phyloP scores from a whole-genome alignment of 2,329 filamentous ascomycete genomes.

The Geoglossum cookeanum region DNA sequence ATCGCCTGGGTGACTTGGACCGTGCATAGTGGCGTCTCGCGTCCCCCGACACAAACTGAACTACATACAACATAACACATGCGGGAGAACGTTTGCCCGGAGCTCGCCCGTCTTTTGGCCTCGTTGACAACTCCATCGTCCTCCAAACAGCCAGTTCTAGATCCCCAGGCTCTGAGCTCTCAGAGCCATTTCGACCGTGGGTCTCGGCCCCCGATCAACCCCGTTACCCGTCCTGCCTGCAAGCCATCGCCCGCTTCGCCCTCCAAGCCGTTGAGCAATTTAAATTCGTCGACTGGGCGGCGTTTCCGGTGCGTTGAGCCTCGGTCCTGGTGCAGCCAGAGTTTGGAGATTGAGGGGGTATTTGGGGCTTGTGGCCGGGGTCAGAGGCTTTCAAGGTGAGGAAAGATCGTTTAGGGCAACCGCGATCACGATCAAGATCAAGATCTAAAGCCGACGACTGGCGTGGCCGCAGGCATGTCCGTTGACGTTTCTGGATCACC shows the following conservation, averaged over 20 bases:
- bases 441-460: background rate
- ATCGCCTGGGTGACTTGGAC: too few species aligned
- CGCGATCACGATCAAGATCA: background rate
- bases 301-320: background rate
- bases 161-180: background rate
- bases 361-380: background rate
- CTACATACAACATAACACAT: background rate
- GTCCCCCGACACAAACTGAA: background rate
- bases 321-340: background rate
- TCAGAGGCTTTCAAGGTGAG: background rate
- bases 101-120: too few species aligned
- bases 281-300: background rate
- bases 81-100: too few species aligned
- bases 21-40: background rate
- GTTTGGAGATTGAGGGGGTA: background rate
- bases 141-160: background rate
- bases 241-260: background rate
- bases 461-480: background rate
- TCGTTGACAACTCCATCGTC: background rate
- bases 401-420: background rate
- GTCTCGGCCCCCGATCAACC: background rate
- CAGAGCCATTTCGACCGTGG: background rate
- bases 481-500: background rate
- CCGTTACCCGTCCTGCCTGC: background rate
- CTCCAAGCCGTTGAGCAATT: background rate